Conservation (phyloP, 768 basidiomycete genomes). For the Russula vinacea region DNA sequence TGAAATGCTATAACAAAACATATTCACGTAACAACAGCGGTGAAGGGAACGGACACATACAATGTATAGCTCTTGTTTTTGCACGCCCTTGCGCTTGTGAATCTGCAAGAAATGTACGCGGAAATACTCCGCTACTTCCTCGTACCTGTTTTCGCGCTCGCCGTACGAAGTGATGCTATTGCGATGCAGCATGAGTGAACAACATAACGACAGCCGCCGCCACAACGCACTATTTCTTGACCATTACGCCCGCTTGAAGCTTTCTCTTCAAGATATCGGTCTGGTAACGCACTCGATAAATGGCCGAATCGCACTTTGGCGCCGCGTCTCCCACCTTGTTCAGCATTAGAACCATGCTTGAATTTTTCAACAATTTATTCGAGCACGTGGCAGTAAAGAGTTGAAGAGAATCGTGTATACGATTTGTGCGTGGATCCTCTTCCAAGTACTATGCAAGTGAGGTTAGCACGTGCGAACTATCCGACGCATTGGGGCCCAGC, state of each 20-base stretch:
- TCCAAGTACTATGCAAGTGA: constrained; percentile 61
- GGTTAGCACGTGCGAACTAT: constrained; percentile 43
- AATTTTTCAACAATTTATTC: constrained; percentile 69
- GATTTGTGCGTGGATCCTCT: constrained; percentile 80
- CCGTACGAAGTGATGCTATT: constrained; percentile 74
- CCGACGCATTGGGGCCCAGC: constrained; percentile 16
- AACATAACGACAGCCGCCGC: background rate
- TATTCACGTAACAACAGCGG: constrained; percentile 7
- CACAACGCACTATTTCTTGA: constrained; percentile 73
- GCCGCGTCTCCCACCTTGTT: constrained; percentile 66
- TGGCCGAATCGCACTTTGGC: constrained; percentile 1
- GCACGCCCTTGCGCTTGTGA: constrained; percentile 60
- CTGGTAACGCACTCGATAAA: constrained; percentile 49
- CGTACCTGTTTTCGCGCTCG: constrained; percentile 65
- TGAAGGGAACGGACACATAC: constrained; percentile 43
- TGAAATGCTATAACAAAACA: constrained; percentile 52
- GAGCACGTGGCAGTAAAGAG: constrained; percentile 83
- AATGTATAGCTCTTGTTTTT: constrained; percentile 58
- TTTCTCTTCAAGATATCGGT: constrained; percentile 75
- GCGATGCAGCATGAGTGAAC: constrained; percentile 1
- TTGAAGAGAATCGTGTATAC: constrained; percentile 86
- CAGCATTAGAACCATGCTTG: constrained; percentile 50
- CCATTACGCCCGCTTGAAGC: constrained; percentile 62
- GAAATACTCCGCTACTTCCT: constrained; percentile 74
- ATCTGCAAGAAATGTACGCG: constrained; percentile 79